Evolutionary conservation across 257 asterid species (phyloP), one percentile per base, ranked within the genome.

Genomic region (Henckelia pumila): DNA sequence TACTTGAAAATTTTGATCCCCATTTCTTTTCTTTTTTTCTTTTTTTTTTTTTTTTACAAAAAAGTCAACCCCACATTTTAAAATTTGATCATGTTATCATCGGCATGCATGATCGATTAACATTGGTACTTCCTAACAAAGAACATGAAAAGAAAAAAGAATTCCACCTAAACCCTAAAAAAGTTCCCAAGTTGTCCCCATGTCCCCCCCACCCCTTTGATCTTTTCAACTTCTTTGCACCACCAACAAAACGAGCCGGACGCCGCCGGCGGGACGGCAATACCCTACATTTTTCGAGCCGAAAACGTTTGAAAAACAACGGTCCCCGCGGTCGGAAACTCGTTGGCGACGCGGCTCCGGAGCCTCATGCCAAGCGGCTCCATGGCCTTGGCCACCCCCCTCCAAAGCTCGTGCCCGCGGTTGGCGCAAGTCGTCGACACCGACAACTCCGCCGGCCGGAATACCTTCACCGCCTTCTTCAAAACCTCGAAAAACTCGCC

Each of bases 351-450:
- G 69, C 93, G 81, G 67, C 97, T 85, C 78, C 90, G 81, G 69
- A 95, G 71, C 50, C 86, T 76, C 96, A 90, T 73, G 22, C 97
- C 97, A 0, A 85, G 78, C 28, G 86, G 87, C 79, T 84, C 90
- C 5, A 88, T n/a, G 7, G 87, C 95, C 74, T 76, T 80, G 1
- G 85, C 82, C 37, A 85, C 75, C 37, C 80, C 85, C 2, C 83
- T 72, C 92, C 94, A 86, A 13, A 74, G 78, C 68, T 85, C 88
- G 2, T 71, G 74, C 20, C 86, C 85, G 23, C 47, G 4, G 47
- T 47, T 68, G 14, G 82, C 67, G 26, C 85, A 80, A 1, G 93
- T 89, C 2, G 87, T 89, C 19, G 99, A 76, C 61, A 93, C 93
- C 0, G 96, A 88, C 68, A 90, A 59, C 7, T 75, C 65, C 3